A percentile compares a stretch with the other conserved stretches of the same genome.
Evolutionary conservation across 192 early-diverging fungal species (phyloP).

Genomic region (Linnemannia schmuckeri): DNA sequence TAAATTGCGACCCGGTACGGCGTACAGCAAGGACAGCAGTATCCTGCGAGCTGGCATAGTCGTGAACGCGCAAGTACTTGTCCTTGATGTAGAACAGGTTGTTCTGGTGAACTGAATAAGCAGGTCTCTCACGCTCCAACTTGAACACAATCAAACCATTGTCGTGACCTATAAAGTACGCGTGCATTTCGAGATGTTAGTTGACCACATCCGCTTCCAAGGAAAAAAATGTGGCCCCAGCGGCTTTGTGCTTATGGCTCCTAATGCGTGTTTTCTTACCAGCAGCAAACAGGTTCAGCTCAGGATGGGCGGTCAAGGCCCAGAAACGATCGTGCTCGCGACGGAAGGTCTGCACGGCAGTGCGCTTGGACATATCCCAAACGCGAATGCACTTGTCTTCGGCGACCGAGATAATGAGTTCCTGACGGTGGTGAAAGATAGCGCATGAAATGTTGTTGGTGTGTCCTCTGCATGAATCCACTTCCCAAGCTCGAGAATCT

Average conservation of each 20-base stretch:
- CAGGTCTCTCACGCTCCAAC: slow-evolving; percentile 96
- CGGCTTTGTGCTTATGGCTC: not conserved
- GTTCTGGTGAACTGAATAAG: slow-evolving; percentile 87
- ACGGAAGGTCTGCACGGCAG: slow-evolving; percentile 92
- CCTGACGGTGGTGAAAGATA: slow-evolving; percentile 95
- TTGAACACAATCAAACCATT: slow-evolving; percentile 99
- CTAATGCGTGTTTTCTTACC: slow-evolving; percentile 59
- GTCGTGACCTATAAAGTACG: slow-evolving; percentile 82
- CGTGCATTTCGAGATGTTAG: not conserved
- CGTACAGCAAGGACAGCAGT: slow-evolving; percentile 84
- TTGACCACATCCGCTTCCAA: no score
- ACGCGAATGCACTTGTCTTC: slow-evolving; percentile 98
- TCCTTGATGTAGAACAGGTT: slow-evolving; percentile 91
- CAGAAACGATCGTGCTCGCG: slow-evolving; percentile 97
- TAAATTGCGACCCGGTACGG: slow-evolving; percentile 77
- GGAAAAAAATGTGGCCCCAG: no score
- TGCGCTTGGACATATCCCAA: slow-evolving; percentile 96
- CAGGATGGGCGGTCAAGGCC: slow-evolving; percentile 95
- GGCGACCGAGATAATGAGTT: slow-evolving; percentile 90
- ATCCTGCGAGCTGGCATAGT: slow-evolving; percentile 84
- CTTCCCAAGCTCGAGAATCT: slow-evolving; percentile 98
- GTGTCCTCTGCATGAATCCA: slow-evolving; percentile 97
- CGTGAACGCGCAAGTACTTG: slow-evolving; percentile 85
- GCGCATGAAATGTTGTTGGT: slow-evolving; percentile 96
- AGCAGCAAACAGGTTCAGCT: slow-evolving; percentile 98